Percentiles rank a stretch among this genome's conserved stretches.
Conservation (phyloP, 306 rosid species). For the Casuarina cunninghamiana region DNA sequence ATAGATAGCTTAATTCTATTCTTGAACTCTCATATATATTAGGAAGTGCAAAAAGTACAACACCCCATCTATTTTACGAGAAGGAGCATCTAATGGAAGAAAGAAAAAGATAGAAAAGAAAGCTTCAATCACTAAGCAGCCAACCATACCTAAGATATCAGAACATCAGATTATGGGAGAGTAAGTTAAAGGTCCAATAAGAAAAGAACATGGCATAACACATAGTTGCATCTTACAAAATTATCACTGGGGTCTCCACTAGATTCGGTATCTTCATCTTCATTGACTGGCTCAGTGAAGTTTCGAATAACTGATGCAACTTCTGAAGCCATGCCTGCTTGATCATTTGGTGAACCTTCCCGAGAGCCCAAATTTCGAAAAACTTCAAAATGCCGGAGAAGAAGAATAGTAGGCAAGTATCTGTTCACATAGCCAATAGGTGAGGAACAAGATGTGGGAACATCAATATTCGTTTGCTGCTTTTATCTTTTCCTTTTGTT, state of each 20-base stretch:
- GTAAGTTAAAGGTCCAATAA: not conserved
- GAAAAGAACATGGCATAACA: not conserved
- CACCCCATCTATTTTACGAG: not conserved
- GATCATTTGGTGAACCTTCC: slow-evolving; percentile 66
- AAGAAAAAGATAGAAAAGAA: not conserved
- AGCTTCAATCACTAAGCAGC: not conserved
- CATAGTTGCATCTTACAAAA: slow-evolving; percentile 59
- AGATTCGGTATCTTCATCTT: slow-evolving; percentile 46
- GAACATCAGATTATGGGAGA: not conserved
- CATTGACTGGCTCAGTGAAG: slow-evolving; percentile 69
- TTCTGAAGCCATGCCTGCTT: slow-evolving; percentile 67
- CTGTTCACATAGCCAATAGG: slow-evolving; percentile 47
- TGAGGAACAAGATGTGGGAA: slow-evolving; percentile 23
- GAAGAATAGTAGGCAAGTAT: slow-evolving; percentile 77
- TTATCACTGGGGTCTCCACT: slow-evolving; percentile 44
- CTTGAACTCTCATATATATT: no score
- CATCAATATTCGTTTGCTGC: not conserved
- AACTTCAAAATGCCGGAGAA: slow-evolving; percentile 87
- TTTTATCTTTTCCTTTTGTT: not conserved
- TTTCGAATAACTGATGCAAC: slow-evolving; percentile 82
- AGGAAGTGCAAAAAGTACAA: not conserved
- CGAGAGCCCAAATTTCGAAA: slow-evolving; percentile 62
- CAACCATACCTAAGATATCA: not conserved
- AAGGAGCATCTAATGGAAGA: not conserved
- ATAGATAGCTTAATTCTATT: no score